Evolutionary conservation across 768 basidiomycete species (phyloP).

Genomic region (Asterophora lycoperdoides): DNA sequence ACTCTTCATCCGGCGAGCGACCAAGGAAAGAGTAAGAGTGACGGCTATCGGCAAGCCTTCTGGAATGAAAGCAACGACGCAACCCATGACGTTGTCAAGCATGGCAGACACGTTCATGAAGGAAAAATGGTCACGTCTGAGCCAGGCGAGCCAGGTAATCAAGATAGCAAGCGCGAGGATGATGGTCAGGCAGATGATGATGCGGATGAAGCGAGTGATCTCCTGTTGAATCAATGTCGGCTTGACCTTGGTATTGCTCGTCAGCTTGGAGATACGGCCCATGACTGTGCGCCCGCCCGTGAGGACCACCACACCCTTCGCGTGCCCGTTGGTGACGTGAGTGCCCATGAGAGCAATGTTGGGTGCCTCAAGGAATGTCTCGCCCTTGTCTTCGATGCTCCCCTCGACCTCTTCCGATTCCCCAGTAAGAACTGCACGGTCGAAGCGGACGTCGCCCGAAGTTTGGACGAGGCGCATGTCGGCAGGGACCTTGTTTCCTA

Average conservation of each 20-base stretch:
- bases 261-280: constrained; percentile 55
- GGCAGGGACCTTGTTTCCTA: constrained; percentile 19
- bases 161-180: constrained; percentile 41
- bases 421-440: constrained; percentile 51
- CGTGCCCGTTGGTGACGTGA: constrained; percentile 38
- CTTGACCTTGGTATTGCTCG: constrained; percentile 41
- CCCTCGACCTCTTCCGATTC: constrained; percentile 45
- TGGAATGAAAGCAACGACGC: constrained; percentile 38
- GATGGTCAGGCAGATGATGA: constrained; percentile 40
- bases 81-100: constrained; percentile 52
- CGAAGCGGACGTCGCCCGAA: constrained; percentile 48
- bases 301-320: constrained; percentile 37
- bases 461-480: constrained; percentile 53
- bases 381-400: constrained; percentile 41
- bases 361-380: constrained; percentile 45
- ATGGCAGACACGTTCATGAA: constrained; percentile 49
- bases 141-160: constrained; percentile 41
- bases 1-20: constrained; percentile 16
- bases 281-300: constrained; percentile 42
- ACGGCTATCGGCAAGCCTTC: constrained; percentile 53
- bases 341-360: constrained; percentile 48
- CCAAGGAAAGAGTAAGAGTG: constrained; percentile 40
- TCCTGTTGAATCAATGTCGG: constrained; percentile 45
- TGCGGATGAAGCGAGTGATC: constrained; percentile 49
- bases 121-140: constrained; percentile 31